Conservation (phyloP, 108 stramenopile species). For the Schizochytrium sp. region DNA sequence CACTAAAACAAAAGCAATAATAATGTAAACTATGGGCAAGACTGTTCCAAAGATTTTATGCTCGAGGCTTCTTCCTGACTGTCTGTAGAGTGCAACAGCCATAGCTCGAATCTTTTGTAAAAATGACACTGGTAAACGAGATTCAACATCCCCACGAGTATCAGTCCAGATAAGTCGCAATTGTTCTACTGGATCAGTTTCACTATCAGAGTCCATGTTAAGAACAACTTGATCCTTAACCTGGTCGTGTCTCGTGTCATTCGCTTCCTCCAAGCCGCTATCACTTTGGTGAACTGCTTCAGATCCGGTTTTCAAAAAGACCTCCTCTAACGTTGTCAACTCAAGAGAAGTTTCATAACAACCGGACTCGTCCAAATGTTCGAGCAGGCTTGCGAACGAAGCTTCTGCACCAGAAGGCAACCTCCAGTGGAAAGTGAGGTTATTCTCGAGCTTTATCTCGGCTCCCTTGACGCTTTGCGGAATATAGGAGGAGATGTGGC, state of each 20-base stretch:
- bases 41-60: neutral
- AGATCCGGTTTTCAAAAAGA: conserved; percentile 72
- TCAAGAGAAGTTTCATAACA: conserved; percentile 64
- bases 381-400: conserved; percentile 40
- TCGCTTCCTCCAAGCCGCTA: too few species aligned
- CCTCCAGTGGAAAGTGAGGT: conserved; percentile 8
- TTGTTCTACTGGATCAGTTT: neutral
- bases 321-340: conserved; percentile 70
- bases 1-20: neutral
- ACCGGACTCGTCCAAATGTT: conserved; percentile 43
- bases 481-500: neutral
- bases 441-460: neutral
- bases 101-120: neutral
- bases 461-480: neutral
- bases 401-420: neutral
- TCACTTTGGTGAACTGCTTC: conserved; percentile 56
- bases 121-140: neutral
- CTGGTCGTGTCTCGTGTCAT: neutral
- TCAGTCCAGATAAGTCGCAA: conserved; percentile 51
- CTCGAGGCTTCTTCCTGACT: neutral
- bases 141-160: neutral
- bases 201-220: neutral
- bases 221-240: neutral
- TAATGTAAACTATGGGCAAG: conserved; percentile 4
- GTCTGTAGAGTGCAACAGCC: neutral